Base-by-base conservation (phyloP, 306 rosid species). In the Mucuna pruriens region DNA sequence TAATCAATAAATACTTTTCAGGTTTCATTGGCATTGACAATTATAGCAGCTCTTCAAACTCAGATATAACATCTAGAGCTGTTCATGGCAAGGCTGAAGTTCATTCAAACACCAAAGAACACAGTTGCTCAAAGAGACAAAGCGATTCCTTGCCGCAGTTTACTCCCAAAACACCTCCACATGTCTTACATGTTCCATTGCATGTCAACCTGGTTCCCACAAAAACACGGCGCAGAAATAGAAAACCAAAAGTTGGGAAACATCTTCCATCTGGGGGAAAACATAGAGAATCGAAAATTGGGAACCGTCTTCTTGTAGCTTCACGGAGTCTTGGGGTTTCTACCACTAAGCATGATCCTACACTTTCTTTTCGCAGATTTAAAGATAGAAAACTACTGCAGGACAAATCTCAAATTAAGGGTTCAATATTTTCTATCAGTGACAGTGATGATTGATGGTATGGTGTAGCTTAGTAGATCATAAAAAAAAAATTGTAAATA, bases 231-330 rank as follows among this genome's bases (percentile, higher is more conserved):
- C 69, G 79, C 63, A 82, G 55, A 36, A 73, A 11, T 40, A 77
- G 80, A 72, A 66, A 79, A 72, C 81, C 86, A 62, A 83, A 70
- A 55, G 86, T 90, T 61, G 90, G 94, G 79, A 87, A 87, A 31
- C 80, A 6, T 61, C 6, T 16, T 60, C 34, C 2, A 54, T 34
- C 61, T 16, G 65, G 68, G 51, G 67, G 80, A 57, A 77, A 61
- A 36, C 66, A 4, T 40, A 71, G 78, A 72, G 57, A 79, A 77
- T 86, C 88, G 69, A 84, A 70, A 61, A 85, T 91, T 39, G 96
- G 97, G 77, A 87, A 86, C 20, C 81, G 92, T 44, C 84, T 92
- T 63, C 85, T 89, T 4, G 71, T 75, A 45, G 98, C 97, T 57
- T 89, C 92, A 4, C 77, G 34, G 57, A 83, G 86, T 86, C 91